Percentiles rank a stretch among this genome's conserved stretches.
phyloP scores from a whole-genome alignment of 2,329 filamentous ascomycete genomes.

The Cadophora sp. region DNA sequence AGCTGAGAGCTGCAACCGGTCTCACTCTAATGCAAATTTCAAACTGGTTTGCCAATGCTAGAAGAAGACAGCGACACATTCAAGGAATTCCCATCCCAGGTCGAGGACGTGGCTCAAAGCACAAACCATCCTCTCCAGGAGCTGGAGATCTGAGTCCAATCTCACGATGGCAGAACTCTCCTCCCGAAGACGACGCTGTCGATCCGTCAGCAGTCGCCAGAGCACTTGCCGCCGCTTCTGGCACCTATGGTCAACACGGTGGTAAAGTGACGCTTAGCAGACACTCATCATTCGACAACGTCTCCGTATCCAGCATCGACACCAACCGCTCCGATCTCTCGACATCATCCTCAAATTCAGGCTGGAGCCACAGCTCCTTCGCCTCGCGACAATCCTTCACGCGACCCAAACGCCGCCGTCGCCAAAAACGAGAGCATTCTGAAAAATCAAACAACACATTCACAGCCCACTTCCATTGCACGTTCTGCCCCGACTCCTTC shows the following conservation, averaged over 20 bases:
- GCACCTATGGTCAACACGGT: background rate
- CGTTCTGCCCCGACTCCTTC: slow-evolving; percentile 13
- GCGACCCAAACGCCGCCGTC: slow-evolving; percentile 12
- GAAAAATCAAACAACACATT: background rate
- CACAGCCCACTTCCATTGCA: slow-evolving; percentile 5
- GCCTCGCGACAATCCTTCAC: slow-evolving; percentile 15
- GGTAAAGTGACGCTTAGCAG: background rate
- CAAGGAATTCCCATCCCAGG: slow-evolving; percentile 11
- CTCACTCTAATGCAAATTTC: slow-evolving; percentile 16
- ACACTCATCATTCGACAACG: slow-evolving; percentile 14
- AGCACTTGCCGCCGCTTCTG: slow-evolving; percentile 9
- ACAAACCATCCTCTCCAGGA: background rate
- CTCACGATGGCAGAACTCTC: slow-evolving; percentile 12
- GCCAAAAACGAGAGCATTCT: background rate
- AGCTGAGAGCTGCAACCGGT: background rate
- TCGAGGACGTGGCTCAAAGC: slow-evolving; percentile 6
- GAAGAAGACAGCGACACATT: slow-evolving; percentile 5
- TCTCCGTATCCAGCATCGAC: slow-evolving; percentile 8
- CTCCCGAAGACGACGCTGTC: slow-evolving; percentile 14
- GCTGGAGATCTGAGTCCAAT: slow-evolving; percentile 4
- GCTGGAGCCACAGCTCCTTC: slow-evolving; percentile 15
- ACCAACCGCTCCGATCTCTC: background rate
- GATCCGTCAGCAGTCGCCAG: slow-evolving; percentile 6
- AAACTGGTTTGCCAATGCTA: slow-evolving; percentile 15
- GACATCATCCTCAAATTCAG: slow-evolving; percentile 11